These are phyloP conservation scores for Amoebophrya sp. DNA, from an alignment of 169 alveolate genomes.

Conservation along the genomic window DNA sequence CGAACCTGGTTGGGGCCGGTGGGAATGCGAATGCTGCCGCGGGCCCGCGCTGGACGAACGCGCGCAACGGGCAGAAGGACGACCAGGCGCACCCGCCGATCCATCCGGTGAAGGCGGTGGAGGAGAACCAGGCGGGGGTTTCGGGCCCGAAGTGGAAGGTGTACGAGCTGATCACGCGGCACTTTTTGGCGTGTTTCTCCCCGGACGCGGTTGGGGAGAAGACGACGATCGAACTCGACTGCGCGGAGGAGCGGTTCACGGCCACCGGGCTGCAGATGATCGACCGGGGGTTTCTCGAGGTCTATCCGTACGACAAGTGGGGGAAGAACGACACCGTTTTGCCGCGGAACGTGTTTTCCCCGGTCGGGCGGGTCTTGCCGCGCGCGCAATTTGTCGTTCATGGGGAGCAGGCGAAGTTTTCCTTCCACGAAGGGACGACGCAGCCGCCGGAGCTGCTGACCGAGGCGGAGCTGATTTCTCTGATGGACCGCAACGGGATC, in stretches of 20 bases:
- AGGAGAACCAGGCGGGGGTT: background rate
- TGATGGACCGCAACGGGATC: constrained; percentile 61
- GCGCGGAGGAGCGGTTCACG: constrained; percentile 56
- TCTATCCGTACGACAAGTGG: constrained; percentile 22
- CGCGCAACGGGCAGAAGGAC: background rate
- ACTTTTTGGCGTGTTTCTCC: constrained; percentile 69
- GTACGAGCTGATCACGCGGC: constrained; percentile 70
- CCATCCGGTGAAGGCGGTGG: constrained; percentile 74
- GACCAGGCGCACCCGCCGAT: constrained; percentile 94
- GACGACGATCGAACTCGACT: constrained; percentile 40
- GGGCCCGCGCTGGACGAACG: too few species aligned
- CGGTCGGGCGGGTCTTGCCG: background rate
- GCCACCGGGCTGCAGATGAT: constrained; percentile 52
- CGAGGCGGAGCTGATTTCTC: constrained; percentile 28
- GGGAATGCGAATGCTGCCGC: too few species aligned
- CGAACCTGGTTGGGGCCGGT: background rate
- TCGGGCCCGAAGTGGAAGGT: constrained; percentile 48
- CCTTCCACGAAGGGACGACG: background rate
- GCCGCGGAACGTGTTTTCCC: background rate
- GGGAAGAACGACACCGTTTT: constrained; percentile 10
- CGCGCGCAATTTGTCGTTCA: too few species aligned
- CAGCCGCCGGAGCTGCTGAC: constrained; percentile 17
- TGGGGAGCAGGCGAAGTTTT: too few species aligned
- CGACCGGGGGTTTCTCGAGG: constrained; percentile 54
- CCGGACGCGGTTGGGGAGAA: constrained; percentile 69